Base-by-base conservation (phyloP, 2,329 filamentous ascomycete species). In the Fonsecaea nubica region DNA sequence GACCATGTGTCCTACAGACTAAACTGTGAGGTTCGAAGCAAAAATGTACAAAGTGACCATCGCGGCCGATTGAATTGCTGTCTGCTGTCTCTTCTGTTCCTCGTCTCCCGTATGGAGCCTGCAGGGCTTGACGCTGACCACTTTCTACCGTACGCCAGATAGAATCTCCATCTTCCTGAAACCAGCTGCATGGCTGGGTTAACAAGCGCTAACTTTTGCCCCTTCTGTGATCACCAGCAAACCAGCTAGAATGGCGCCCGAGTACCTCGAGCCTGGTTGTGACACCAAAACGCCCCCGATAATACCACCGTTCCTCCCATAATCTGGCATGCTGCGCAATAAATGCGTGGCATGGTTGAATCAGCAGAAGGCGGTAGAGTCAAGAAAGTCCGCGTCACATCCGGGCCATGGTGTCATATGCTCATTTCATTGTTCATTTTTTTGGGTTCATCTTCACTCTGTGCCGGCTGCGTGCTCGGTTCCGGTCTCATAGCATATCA, bases 351-450 rank as follows among this genome's bases (percentile, higher is more conserved):
- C 45, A 30, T 21, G 9, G 10, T 50, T 4, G 18, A 4, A 13
- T 4, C 18, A 50, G 2, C 8, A 50, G 45, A 18, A 48, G 7
- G n/a, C 10, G 21, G 6, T 15, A 30, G 18, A 8, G 45, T 5
- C n/a, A 21, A 18, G 21, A 38, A 33, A 48, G 42, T 48, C 42
- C 42, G 21, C 21, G n/a, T 18, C 42, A 48, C n/a, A 48, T 21
- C 42, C 42, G 42, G 12, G n/a, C 18, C 45, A 25, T 50, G 8
- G 25, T 50, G 45, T 50, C 45, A 50, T 25, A 7, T 18, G 10
- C 25, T 30, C 45, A 50, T 50, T 50, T 50, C 45, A 50, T 50
- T 50, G 18, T 21, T 50, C 45, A 50, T 50, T 30, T 48, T 40
- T 12, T 48, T 25, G 2, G 25, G 30, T 32, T 32, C 30, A 32